These are phyloP conservation scores for Alternaria postmessia DNA, from an alignment of 2,329 filamentous ascomycete species.

Conservation along the genomic window DNA sequence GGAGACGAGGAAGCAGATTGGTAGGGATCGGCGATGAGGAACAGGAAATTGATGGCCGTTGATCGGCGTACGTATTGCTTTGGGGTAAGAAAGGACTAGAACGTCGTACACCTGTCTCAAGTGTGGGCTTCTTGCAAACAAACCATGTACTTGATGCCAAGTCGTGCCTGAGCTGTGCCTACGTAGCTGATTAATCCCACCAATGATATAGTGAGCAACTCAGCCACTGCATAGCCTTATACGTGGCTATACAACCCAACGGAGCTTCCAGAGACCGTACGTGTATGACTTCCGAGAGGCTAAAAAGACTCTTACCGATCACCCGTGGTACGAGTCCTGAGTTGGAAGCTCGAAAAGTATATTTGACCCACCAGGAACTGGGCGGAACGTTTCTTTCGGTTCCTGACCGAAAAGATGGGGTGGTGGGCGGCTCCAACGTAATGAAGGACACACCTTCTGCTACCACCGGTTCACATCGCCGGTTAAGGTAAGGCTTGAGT, in stretches of 20 bases:
- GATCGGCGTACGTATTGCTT: background rate
- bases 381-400: background rate
- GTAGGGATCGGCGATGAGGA: constrained; percentile 4
- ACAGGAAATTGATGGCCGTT: constrained; percentile 1
- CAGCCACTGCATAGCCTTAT: background rate
- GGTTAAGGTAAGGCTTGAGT: background rate
- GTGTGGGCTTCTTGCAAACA: background rate
- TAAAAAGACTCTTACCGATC: background rate
- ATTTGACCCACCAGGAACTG: background rate
- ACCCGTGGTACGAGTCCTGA: background rate
- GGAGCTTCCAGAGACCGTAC: background rate
- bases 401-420: background rate
- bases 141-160: background rate
- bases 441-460: background rate
- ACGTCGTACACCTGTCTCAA: background rate
- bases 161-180: background rate
- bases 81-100: background rate
- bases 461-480: background rate
- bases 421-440: background rate
- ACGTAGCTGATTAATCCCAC: background rate
- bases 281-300: background rate
- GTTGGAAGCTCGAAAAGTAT: background rate
- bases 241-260: background rate
- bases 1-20: background rate
- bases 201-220: background rate